Conservation (phyloP, 164 flowering plant genomes). For the Hamamelis virginiana region DNA sequence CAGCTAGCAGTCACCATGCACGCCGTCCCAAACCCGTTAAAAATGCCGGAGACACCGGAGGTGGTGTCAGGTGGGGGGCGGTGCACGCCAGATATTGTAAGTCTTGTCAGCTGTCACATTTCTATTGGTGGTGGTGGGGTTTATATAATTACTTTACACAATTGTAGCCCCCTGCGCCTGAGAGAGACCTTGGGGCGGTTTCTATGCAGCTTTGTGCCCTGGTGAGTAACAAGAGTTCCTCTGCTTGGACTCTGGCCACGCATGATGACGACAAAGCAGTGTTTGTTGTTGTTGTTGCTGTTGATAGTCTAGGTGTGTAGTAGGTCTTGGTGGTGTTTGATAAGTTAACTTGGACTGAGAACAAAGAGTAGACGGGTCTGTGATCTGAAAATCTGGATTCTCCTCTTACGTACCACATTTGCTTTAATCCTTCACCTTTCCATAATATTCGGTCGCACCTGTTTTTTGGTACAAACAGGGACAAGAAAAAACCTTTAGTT, state of each 20-base stretch:
- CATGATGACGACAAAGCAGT: constrained; percentile 20
- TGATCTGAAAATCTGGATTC: constrained; percentile 86
- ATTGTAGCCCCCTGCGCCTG: too few relatives aligned
- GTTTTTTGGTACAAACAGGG: constrained; percentile 5
- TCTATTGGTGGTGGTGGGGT: neutral
- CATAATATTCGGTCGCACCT: constrained; percentile 93
- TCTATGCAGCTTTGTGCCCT: constrained; percentile 38
- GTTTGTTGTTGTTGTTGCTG: neutral
- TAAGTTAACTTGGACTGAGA: constrained; percentile 48
- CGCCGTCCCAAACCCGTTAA: constrained; percentile 14
- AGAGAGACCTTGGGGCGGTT: constrained; percentile 22
- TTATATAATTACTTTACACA: too few relatives aligned
- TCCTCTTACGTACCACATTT: constrained; percentile 61
- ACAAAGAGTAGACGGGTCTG: constrained; percentile 72
- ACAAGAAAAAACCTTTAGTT: too few relatives aligned
- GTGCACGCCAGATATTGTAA: too few relatives aligned
- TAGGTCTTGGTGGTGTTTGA: constrained; percentile 13
- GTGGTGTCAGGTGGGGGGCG: neutral
- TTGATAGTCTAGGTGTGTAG: neutral
- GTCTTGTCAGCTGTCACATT: too few relatives aligned
- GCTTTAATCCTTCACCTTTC: constrained; percentile 79
- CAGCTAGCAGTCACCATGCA: constrained; percentile 11
- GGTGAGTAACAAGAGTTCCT: constrained; percentile 36
- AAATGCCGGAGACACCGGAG: constrained; percentile 4
- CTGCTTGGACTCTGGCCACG: constrained; percentile 45